phyloP scores from a whole-genome alignment of 192 early-diverging fungal genomes.

The Backusella circina region DNA sequence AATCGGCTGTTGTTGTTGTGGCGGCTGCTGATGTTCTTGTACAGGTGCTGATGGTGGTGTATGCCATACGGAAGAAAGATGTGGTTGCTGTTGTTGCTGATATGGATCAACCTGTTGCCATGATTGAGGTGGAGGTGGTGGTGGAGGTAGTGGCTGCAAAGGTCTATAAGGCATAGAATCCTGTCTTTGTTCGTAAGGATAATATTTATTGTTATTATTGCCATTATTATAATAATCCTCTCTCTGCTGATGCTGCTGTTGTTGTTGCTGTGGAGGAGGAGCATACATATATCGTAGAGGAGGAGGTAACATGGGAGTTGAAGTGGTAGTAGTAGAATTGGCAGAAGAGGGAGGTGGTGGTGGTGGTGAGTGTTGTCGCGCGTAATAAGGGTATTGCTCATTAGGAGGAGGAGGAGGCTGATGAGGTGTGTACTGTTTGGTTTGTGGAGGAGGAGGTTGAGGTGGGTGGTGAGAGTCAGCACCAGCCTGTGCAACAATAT shows the following conservation, averaged over 20 bases:
- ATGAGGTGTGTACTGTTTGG: constrained; percentile 9
- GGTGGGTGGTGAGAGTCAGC: constrained; percentile 19
- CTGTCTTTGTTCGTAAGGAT: not conserved
- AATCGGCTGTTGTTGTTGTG: not conserved
- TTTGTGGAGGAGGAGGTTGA: not conserved
- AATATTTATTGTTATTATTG: constrained; percentile 10
- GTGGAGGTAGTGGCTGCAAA: constrained; percentile 1
- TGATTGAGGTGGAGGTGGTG: not conserved
- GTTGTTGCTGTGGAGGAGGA: not conserved
- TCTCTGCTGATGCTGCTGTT: not conserved
- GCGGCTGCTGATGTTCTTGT: not conserved
- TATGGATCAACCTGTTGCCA: constrained; percentile 1
- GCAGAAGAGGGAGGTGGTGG: not conserved
- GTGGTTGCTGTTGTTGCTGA: not conserved
- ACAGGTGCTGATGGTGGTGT: not conserved
- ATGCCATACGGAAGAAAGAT: not conserved
- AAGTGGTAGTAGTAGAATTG: not conserved
- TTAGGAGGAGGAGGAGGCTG: not conserved
- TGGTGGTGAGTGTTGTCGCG: constrained; percentile 12
- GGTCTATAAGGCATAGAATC: constrained; percentile 5
- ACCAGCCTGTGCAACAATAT: constrained; percentile 37
- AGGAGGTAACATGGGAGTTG: constrained; percentile 2
- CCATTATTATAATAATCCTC: constrained; percentile 1
- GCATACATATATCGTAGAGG: constrained; percentile 3
- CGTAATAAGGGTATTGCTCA: constrained; percentile 1